Base-by-base conservation (phyloP, 1,284 basidiomycete species). In the Sanghuangporus baumii region DNA sequence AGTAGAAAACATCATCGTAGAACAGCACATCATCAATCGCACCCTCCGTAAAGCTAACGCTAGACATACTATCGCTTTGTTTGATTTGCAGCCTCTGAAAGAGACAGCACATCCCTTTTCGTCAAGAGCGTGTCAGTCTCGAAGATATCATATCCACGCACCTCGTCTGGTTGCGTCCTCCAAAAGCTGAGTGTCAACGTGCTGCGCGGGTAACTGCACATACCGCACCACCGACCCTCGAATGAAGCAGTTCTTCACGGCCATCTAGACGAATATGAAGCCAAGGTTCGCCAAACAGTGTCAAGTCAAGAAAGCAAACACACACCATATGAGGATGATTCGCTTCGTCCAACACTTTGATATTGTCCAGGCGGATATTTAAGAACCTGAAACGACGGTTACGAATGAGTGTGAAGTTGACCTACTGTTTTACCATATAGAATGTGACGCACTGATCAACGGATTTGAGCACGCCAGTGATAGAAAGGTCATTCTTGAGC, bases 201-300 rank as follows among this genome's bases (percentile, higher is more conserved):
- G 91, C 63, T 93, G 88, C 20, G 93, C 86, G 2, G 95, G 93
- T 63, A 99, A 82, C 73, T 97, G 92, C 9, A 99, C 97, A 73
- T 98, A 99, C 68, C 97, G 88, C 43, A 99, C 96, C 12, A 99
- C 97, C 2, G 95, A 98, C 64, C 97, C 97, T 62, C 97, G 90
- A 70, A 99, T 99, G 74, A 99, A 99, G 72, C 94, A 96, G 73
- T 98, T 99, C 79, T 96, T 97, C 55, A 99, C 96, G 0, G 97
- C 95, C 87, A 98, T 94, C 96, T 99, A 31, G 26, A 41, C 6
- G 46, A 23, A 16, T 18, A 43, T n/a, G 43, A 11, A 11, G 20
- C 14, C 16, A 46, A 18, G 16, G 20, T 16, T 46, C 8, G 43
- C 9, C 6, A n/a, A 6, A 46, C 14, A 9, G 18, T n/a, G 43